Conservation (phyloP, 768 basidiomycete genomes). For the Dioszegia hungarica region DNA sequence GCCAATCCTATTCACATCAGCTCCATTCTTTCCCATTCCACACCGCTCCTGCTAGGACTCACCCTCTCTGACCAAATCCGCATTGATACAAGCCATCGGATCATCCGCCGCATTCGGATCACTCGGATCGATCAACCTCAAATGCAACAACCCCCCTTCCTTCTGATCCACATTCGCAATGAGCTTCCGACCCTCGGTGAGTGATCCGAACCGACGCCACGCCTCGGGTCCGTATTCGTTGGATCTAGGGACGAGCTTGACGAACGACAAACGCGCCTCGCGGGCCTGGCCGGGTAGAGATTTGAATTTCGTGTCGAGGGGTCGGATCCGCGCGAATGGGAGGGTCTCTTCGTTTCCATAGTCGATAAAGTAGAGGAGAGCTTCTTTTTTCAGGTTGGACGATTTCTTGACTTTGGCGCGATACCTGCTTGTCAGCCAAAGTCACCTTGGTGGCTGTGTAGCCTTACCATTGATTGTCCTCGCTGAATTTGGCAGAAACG, state of each 20-base stretch:
- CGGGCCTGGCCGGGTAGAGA: slow-evolving; percentile 87
- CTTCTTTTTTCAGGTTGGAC: slow-evolving; percentile 87
- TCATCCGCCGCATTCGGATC: slow-evolving; percentile 66
- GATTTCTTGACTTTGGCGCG: slow-evolving; percentile 81
- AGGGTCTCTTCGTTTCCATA: slow-evolving; percentile 86
- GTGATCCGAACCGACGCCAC: slow-evolving; percentile 72
- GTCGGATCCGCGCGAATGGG: slow-evolving; percentile 69
- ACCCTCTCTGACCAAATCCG: slow-evolving; percentile 82
- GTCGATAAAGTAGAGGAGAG: slow-evolving; percentile 84
- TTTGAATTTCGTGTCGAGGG: slow-evolving; percentile 84
- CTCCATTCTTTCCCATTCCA: background rate
- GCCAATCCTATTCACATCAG: slow-evolving; percentile 33
- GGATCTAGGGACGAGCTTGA: slow-evolving; percentile 71
- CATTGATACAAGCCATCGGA: slow-evolving; percentile 76
- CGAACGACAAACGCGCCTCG: slow-evolving; percentile 68
- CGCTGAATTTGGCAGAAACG: slow-evolving; percentile 87
- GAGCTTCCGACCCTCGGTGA: slow-evolving; percentile 88
- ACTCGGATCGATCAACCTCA: slow-evolving; percentile 85
- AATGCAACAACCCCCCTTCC: slow-evolving; percentile 72
- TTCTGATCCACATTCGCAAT: slow-evolving; percentile 88
- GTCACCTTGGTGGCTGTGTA: background rate
- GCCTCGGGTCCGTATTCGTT: slow-evolving; percentile 87
- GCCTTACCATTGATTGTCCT: slow-evolving; percentile 69
- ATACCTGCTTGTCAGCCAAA: slow-evolving; percentile 52
- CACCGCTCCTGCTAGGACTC: slow-evolving; percentile 5